Evolutionary conservation across 805 yeast genomes (phyloP).

Genomic region (Teunomyces aglyptinius): DNA sequence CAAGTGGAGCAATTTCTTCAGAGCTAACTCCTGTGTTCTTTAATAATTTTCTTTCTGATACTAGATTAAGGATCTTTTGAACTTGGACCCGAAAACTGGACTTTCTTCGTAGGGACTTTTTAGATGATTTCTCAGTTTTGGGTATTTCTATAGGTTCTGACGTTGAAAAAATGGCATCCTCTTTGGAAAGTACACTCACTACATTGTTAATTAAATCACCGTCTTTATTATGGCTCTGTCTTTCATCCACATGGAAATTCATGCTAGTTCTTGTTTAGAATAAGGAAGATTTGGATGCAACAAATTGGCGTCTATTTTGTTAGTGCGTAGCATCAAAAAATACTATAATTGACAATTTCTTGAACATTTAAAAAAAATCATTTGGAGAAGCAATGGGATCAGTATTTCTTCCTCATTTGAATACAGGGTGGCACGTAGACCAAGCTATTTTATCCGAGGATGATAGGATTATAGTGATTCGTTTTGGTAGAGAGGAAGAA

Average conservation of each 20-base stretch:
- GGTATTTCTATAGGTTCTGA: not conserved
- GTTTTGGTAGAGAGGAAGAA: slow-evolving; percentile 82
- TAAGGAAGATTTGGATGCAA: not conserved
- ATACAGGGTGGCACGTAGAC: slow-evolving; percentile 95
- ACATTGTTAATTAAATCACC: not conserved
- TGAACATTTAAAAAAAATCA: not conserved
- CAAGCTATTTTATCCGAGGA: slow-evolving; percentile 93
- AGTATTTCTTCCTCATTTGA: slow-evolving; percentile 75
- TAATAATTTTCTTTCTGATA: not conserved
- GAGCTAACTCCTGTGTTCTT: not conserved
- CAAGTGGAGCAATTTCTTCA: not conserved
- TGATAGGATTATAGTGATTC: slow-evolving; percentile 78
- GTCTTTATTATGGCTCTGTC: too few species aligned
- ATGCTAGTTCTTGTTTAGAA: not conserved
- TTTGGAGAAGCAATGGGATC: slow-evolving; percentile 57
- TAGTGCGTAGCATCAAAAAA: not conserved
- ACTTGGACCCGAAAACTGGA: slow-evolving; percentile 1
- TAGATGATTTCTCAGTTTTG: not conserved
- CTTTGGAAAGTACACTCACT: not conserved
- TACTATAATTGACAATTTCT: not conserved
- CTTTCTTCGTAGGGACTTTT: not conserved
- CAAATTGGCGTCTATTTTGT: slow-evolving; percentile 1
- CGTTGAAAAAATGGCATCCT: not conserved
- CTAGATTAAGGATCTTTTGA: not conserved
- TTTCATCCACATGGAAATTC: not conserved